phyloP scores from a whole-genome alignment of 768 basidiomycete genomes.

The Trametes coccinea region DNA sequence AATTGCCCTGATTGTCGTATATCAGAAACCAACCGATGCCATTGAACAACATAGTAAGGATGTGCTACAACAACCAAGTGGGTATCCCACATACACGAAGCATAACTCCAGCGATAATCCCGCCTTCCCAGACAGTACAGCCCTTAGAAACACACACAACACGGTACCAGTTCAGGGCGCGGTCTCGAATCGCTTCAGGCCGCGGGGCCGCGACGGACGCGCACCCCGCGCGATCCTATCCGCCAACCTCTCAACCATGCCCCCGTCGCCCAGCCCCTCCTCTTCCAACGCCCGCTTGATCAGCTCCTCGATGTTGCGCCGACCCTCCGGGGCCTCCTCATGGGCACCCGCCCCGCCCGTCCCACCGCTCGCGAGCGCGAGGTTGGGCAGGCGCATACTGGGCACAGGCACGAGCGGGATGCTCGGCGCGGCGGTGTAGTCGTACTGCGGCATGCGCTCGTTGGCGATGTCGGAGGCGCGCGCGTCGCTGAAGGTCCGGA shows the following conservation, averaged over 20 bases:
- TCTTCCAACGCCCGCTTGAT: slow-evolving; percentile 65
- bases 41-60: not conserved
- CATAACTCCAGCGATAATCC: not conserved
- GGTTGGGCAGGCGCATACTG: slow-evolving; percentile 51
- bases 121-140: not conserved
- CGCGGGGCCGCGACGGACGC: slow-evolving; percentile 45
- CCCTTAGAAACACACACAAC: not conserved
- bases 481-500: slow-evolving; percentile 78
- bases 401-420: slow-evolving; percentile 58
- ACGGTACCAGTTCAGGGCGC: slow-evolving; percentile 26
- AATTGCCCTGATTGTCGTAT: not conserved
- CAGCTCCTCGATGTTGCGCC: slow-evolving; percentile 58
- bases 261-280: slow-evolving; percentile 45
- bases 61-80: not conserved
- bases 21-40: not conserved
- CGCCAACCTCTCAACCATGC: slow-evolving; percentile 59
- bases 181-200: slow-evolving; percentile 68
- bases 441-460: slow-evolving; percentile 69
- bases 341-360: slow-evolving; percentile 38
- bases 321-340: slow-evolving; percentile 40
- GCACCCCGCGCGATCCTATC: slow-evolving; percentile 60
- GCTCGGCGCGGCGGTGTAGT: slow-evolving; percentile 31
- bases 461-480: slow-evolving; percentile 74
- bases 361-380: slow-evolving; percentile 21
- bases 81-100: not conserved